Evolutionary conservation across 2,329 filamentous ascomycete genomes (phyloP).

Genomic region (Coniochaeta sp.): DNA sequence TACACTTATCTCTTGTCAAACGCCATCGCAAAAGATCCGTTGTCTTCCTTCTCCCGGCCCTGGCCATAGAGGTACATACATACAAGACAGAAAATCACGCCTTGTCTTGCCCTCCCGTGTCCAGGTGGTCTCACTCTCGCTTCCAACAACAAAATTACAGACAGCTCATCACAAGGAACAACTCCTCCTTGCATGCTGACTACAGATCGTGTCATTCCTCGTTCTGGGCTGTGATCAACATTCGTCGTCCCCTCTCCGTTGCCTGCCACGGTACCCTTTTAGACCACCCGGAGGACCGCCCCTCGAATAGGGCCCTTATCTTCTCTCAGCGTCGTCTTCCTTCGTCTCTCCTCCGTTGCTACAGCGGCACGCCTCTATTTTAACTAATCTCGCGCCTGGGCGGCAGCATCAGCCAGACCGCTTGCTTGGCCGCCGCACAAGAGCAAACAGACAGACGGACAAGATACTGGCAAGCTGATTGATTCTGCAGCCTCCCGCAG

Average conservation of each 20-base stretch:
- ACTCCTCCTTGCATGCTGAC: not conserved
- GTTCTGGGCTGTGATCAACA: not conserved
- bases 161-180: not conserved
- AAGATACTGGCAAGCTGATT: too few relatives aligned
- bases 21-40: too few relatives aligned
- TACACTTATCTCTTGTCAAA: not conserved
- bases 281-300: too few relatives aligned
- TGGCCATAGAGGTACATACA: too few relatives aligned
- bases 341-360: not conserved
- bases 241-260: not conserved
- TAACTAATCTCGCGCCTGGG: not conserved
- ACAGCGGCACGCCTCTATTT: not conserved
- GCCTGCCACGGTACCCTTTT: too few relatives aligned
- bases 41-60: not conserved
- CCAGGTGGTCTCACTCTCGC: not conserved
- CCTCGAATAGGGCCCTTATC: not conserved
- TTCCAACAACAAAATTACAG: not conserved
- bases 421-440: not conserved
- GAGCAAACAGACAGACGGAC: not conserved
- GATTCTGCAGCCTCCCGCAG: conserved; percentile 2
- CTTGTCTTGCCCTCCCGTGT: too few relatives aligned
- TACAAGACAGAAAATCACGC: not conserved
- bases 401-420: not conserved
- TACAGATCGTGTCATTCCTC: too few relatives aligned
- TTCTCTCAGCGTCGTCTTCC: not conserved